Conservation (phyloP, 208 protist species). For the Strigomonas galati region DNA sequence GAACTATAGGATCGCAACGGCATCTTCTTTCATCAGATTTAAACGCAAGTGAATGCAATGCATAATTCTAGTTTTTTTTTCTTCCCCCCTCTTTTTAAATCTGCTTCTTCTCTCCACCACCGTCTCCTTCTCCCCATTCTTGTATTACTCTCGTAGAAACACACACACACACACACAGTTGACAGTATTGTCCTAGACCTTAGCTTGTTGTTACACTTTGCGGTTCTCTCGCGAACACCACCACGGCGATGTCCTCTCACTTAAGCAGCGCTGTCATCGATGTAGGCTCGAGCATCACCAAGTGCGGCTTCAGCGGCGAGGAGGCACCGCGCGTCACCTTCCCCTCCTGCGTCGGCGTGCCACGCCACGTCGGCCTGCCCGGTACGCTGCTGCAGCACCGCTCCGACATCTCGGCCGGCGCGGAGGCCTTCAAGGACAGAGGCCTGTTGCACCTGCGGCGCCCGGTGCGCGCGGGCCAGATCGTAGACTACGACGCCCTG, state of each 20-base stretch:
- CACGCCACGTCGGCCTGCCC: constrained; percentile 54
- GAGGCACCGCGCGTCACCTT: constrained; percentile 92
- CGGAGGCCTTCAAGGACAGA: constrained; percentile 52
- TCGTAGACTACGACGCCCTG: constrained; percentile 71
- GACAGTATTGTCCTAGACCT: too few species aligned
- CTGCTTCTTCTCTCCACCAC: neutral
- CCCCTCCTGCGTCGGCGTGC: constrained; percentile 70
- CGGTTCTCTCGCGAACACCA: constrained; percentile 17
- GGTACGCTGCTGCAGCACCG: constrained; percentile 61
- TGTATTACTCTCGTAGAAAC: neutral
- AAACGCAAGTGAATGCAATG: neutral
- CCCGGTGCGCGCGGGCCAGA: constrained; percentile 62
- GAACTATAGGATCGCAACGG: neutral
- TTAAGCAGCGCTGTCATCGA: constrained; percentile 91
- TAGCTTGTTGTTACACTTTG: constrained; percentile 1
- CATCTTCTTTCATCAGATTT: too few species aligned
- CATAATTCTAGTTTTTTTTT: neutral
- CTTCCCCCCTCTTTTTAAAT: constrained; percentile 2
- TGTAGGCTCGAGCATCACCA: constrained; percentile 92
- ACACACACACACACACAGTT: neutral
- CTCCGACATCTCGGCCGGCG: constrained; percentile 60
- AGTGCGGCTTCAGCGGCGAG: constrained; percentile 95
- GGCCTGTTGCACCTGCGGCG: constrained; percentile 49
- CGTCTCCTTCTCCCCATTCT: neutral
- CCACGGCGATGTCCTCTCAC: constrained; percentile 1